Evolutionary conservation across 78 protist genomes (phyloP).

Genomic region (Dictyostelium brefeldianum): DNA sequence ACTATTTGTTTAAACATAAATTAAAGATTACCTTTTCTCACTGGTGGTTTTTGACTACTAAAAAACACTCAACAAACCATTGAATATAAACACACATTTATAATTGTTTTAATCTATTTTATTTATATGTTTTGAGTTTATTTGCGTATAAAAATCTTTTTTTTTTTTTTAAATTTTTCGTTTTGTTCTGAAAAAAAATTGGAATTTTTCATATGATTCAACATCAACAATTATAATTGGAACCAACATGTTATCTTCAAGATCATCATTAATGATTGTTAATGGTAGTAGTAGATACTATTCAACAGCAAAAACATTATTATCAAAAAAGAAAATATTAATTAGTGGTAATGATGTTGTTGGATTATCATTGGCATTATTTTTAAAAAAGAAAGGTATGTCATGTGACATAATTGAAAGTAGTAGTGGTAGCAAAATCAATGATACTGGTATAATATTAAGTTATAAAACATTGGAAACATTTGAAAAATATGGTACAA

Average conservation of each 20-base stretch:
- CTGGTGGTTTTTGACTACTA: too few species aligned
- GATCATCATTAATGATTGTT: too few species aligned
- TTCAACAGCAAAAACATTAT: not conserved
- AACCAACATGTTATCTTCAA: too few species aligned
- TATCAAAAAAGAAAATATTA: slow-evolving; percentile 38
- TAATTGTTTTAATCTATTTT: not conserved
- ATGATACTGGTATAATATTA: slow-evolving; percentile 17
- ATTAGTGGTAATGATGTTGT: slow-evolving; percentile 63
- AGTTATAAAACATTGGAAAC: not conserved
- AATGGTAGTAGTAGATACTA: not conserved
- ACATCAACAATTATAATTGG: too few species aligned
- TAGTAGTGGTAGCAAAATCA: not conserved
- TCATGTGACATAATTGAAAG: slow-evolving; percentile 51
- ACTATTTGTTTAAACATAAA: too few species aligned
- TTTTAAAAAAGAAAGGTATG: slow-evolving; percentile 69
- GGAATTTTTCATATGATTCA: not conserved
- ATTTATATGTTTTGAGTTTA: not conserved
- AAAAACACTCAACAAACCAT: too few species aligned
- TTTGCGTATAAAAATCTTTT: not conserved
- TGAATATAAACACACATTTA: too few species aligned
- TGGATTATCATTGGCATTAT: slow-evolving; percentile 73
- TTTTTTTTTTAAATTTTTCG: not conserved
- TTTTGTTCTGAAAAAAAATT: not conserved
- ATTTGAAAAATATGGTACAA: not conserved
- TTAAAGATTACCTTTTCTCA: too few species aligned